phyloP scores from a whole-genome alignment of 768 basidiomycete species.

The Multifurca ochricompacta region DNA sequence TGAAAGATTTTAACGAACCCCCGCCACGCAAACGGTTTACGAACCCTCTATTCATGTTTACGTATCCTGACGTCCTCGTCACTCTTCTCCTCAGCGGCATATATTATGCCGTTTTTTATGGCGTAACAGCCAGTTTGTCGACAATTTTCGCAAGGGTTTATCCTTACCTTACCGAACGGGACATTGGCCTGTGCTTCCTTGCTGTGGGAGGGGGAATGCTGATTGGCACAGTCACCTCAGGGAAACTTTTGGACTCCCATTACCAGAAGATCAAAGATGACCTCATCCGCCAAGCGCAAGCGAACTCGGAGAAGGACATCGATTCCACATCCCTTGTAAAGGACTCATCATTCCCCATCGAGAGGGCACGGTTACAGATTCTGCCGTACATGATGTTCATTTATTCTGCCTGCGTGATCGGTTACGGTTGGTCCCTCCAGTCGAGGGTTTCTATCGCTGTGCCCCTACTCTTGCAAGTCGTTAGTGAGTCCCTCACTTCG shows the following conservation, averaged over 20 bases:
- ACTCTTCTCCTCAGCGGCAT: constrained; percentile 47
- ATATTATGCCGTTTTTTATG: constrained; percentile 50
- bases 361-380: constrained; percentile 46
- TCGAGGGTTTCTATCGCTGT: constrained; percentile 40
- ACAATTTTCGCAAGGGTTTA: constrained; percentile 54
- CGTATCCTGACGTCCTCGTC: constrained; percentile 48
- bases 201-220: constrained; percentile 67
- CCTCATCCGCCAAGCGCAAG: constrained; percentile 16
- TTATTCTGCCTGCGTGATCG: constrained; percentile 36
- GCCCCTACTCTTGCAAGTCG: constrained; percentile 44
- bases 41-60: constrained; percentile 52
- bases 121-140: constrained; percentile 52
- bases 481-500: constrained; percentile 25
- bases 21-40: constrained; percentile 32
- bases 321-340: constrained; percentile 23
- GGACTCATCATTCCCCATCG: constrained; percentile 48
- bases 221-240: constrained; percentile 49
- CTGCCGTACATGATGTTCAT: constrained; percentile 37
- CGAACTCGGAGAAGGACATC: constrained; percentile 23
- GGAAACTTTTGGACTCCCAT: constrained; percentile 58
- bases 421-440: constrained; percentile 58
- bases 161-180: constrained; percentile 49
- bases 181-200: constrained; percentile 72
- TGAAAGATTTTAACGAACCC: neutral
- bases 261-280: constrained; percentile 39